Conservation (phyloP, 176 grass and related monocot genomes). For the Juncus effusus region DNA sequence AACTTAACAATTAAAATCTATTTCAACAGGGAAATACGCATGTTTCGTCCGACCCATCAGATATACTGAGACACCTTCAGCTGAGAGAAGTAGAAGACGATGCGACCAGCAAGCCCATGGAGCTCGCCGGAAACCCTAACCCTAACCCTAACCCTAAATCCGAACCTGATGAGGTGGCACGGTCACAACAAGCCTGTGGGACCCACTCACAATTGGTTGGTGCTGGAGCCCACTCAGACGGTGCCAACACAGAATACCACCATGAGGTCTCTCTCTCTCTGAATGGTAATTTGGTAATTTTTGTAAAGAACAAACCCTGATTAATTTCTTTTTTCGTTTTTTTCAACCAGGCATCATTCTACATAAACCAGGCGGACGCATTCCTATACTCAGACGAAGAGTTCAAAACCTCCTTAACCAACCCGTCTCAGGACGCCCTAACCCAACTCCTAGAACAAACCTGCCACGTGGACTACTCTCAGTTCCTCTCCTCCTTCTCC, state of each 20-base stretch:
- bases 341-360: conserved; percentile 65
- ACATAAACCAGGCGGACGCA: conserved; percentile 74
- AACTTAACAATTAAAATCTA: no score
- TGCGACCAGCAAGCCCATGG: conserved; percentile 62
- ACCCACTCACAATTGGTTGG: neutral
- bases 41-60: conserved; percentile 42
- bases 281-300: conserved; percentile 11
- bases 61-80: conserved; percentile 65
- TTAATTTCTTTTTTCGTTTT: conserved; percentile 16
- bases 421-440: conserved; percentile 37
- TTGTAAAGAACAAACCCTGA: conserved; percentile 20
- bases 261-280: conserved; percentile 14
- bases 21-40: conserved; percentile 46
- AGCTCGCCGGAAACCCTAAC: conserved; percentile 30
- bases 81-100: conserved; percentile 83
- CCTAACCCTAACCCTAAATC: conserved; percentile 27
- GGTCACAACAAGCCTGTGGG: conserved; percentile 9
- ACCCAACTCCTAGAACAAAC: conserved; percentile 52
- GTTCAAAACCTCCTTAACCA: conserved; percentile 50
- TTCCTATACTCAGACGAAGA: conserved; percentile 62
- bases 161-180: conserved; percentile 25
- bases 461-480: conserved; percentile 55
- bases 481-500: conserved; percentile 34
- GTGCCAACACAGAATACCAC: conserved; percentile 10
- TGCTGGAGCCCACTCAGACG: conserved; percentile 10